Percentiles rank a stretch among this genome's conserved stretches.
These are phyloP conservation scores for Vachellia collinsii DNA, from an alignment of 306 rosid species.

Conservation along the genomic window DNA sequence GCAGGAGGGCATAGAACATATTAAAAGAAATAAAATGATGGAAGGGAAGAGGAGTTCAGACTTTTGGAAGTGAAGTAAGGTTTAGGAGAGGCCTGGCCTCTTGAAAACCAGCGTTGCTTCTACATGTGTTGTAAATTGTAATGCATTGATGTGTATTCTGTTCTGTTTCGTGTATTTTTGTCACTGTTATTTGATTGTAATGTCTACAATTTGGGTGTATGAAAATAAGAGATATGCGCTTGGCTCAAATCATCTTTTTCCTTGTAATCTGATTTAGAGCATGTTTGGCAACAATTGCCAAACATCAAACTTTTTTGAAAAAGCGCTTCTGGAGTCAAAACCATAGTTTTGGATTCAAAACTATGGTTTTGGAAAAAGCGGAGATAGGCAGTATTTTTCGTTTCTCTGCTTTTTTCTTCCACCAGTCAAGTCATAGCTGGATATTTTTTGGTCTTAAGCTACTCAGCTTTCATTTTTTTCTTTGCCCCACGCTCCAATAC, in stretches of 20 bases:
- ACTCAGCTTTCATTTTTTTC: too few species aligned
- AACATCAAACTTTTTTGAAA: too few species aligned
- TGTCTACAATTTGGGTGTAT: neutral
- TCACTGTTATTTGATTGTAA: neutral
- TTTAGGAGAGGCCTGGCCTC: neutral
- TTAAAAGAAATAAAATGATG: conserved; percentile 32
- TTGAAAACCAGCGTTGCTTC: neutral
- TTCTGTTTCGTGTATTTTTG: neutral
- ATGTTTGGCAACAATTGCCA: too few species aligned
- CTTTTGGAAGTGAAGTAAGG: neutral
- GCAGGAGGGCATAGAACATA: conserved; percentile 19
- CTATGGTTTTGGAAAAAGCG: too few species aligned
- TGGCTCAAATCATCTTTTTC: neutral
- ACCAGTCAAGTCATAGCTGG: too few species aligned
- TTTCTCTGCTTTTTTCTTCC: too few species aligned
- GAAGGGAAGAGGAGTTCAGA: neutral
- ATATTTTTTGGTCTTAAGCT: too few species aligned
- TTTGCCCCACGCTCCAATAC: too few species aligned
- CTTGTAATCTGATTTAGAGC: neutral
- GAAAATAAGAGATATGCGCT: neutral
- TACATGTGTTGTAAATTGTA: neutral
- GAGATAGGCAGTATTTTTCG: too few species aligned
- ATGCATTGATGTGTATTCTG: neutral
- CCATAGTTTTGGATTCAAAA: too few species aligned
- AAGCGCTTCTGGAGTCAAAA: too few species aligned